Evolutionary conservation across 257 asterid species (phyloP).

Genomic region (Scutellaria minor): DNA sequence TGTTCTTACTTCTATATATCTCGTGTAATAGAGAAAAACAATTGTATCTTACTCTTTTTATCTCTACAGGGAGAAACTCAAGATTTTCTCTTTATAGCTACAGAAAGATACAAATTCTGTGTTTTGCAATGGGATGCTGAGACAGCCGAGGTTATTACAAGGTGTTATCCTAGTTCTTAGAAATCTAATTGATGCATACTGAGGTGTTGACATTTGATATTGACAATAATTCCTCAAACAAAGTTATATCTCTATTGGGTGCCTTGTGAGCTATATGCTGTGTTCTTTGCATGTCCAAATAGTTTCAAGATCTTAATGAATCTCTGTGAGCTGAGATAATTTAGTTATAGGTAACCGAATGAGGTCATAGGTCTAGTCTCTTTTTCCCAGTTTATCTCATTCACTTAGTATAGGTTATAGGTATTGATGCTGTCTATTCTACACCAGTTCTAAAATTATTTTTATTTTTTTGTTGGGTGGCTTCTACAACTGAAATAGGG

Average conservation of each 20-base stretch:
- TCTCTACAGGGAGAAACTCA: slow-evolving; percentile 83
- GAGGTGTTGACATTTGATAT: slow-evolving; percentile 18
- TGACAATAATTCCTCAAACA: slow-evolving; percentile 15
- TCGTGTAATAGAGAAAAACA: slow-evolving; percentile 10
- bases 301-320: slow-evolving; percentile 19
- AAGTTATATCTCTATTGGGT: not conserved
- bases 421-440: slow-evolving; percentile 18
- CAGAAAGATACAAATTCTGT: slow-evolving; percentile 90
- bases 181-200: slow-evolving; percentile 8
- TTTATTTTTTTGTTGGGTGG: slow-evolving; percentile 38
- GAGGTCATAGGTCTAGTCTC: slow-evolving; percentile 1
- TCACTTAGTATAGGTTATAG: slow-evolving; percentile 11
- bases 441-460: slow-evolving; percentile 25
- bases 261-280: not conserved
- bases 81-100: slow-evolving; percentile 87
- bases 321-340: slow-evolving; percentile 2
- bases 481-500: slow-evolving; percentile 52
- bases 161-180: slow-evolving; percentile 47
- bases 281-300: slow-evolving; percentile 6
- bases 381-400: slow-evolving; percentile 11
- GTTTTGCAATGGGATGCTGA: slow-evolving; percentile 94
- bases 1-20: not conserved
- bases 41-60: slow-evolving; percentile 18
- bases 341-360: not conserved
- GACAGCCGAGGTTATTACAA: slow-evolving; percentile 74